Base-by-base conservation (phyloP, 2,329 filamentous ascomycete species). In the Verticillium nonalfalfae region DNA sequence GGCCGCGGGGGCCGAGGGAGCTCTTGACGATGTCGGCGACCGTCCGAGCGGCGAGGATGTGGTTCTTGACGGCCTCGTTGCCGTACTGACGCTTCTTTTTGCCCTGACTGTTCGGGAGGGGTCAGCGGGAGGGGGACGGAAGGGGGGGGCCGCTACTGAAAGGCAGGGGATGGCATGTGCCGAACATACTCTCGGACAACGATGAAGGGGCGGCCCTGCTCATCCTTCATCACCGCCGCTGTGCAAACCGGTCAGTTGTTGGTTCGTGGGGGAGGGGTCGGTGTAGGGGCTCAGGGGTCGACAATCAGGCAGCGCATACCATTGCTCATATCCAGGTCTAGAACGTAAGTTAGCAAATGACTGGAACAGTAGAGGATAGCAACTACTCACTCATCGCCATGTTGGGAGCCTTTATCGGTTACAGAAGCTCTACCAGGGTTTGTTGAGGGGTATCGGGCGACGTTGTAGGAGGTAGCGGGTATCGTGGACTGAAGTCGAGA, bases 1-100 rank as follows among this genome's bases (percentile, higher is more conserved):
- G 88, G 66, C 95, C 95, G 69, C 95, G 90, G 60, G 95, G 95
- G 58, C 95, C 95, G 70, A 99, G 84, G 67, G 96, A 99, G 64
- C 92, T 95, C 83, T 96, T 97, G 78, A 99, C 92, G 70, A 99
- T 95, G 79, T 93, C 96, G 69, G 95, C 90, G 69, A 99, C 93
- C 62, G 95, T 98, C 74, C 93, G 89, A 60, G 96, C 96, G 64
- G 95, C 94, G 71, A 98, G 87, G 71, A 99, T 99, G 79, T 99
- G 96, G 71, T 93, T 92, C 79, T 99, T 99, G 76, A 99, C 92
- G 59, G 95, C 95, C 73, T 99, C 95, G 76, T 90, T 97, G 72
- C 95, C 95, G 76, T 95, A 94, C 73, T 95, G 91, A 76, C 95
- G 89, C 85, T 93, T 96, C 87, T 98, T 99, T 81, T 88, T 97